Evolutionary conservation across 805 yeast species (phyloP), one percentile per base, ranked within the genome.

Genomic region (Kodamaea nitidulidarum): DNA sequence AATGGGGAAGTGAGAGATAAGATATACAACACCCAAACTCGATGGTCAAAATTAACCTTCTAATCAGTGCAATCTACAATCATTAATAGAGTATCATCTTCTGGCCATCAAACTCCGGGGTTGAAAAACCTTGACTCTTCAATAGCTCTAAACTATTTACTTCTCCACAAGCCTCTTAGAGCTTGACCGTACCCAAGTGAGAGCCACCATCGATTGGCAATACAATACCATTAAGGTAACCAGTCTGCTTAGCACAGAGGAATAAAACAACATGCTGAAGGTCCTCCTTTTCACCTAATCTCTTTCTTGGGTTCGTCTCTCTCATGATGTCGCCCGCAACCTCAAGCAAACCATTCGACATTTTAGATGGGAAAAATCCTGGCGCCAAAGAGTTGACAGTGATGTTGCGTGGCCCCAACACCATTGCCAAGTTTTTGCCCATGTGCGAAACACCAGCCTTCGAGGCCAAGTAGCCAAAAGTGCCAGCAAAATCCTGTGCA

Each of bases 391-490:
- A 65, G 61, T 84, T 83, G 41, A 82, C 88, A 34, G 78, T 81
- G 51, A 83, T 75, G 61, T 82, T 75, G 32, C 69, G 63, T 4
- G 81, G 82, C 2, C 85, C 88, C 50, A 84, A 67, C 52, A 80
- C 82, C 29, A 74, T 57, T 2, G 90, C 84, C 49, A 83, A 69
- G 42, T 70, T 60, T 57, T 76, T 78, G 21, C 82, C 81, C 57
- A 83, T 52, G 55, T 83, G 90, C 41, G 78, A 73, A 4, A 84
- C 80, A 31, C 85, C 90, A 3, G 88, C 85, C 58, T 83, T 83
- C 30, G 88, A 81, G 12, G 88, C 84, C 32, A 73, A 53, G 58
- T 83, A 83, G 5, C 90, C 90, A 50, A 78, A 84, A 7, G 83
- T 73, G 10, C 84, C 84, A 4, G 70, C 75, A 15, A 71, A 70